Conservation (phyloP, 768 basidiomycete genomes). For the Amanita pallidorosea region DNA sequence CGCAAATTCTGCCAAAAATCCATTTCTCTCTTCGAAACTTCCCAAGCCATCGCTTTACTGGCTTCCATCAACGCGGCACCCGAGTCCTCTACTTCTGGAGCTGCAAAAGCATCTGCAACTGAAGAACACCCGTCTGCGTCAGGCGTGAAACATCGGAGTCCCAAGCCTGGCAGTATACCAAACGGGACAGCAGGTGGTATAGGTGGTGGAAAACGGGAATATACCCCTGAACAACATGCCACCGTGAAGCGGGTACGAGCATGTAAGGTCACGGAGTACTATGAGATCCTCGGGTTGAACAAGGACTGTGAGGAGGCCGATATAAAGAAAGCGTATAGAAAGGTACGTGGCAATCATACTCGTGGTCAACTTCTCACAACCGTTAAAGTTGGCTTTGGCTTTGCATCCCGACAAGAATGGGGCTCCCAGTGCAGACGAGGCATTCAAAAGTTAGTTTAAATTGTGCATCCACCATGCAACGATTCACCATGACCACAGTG, state of each 20-base stretch:
- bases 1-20: slow-evolving; percentile 88
- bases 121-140: slow-evolving; percentile 70
- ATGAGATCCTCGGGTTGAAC: slow-evolving; percentile 78
- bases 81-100: slow-evolving; percentile 29
- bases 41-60: slow-evolving; percentile 62
- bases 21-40: slow-evolving; percentile 68
- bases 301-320: slow-evolving; percentile 76
- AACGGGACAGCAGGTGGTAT: slow-evolving; percentile 51
- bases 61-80: slow-evolving; percentile 46
- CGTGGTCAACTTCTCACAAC: background rate
- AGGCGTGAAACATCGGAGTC: slow-evolving; percentile 55
- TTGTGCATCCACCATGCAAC: slow-evolving; percentile 5
- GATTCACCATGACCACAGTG: slow-evolving; percentile 39
- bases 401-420: slow-evolving; percentile 92
- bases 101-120: slow-evolving; percentile 24
- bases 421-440: slow-evolving; percentile 96
- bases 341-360: slow-evolving; percentile 36
- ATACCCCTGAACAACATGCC: slow-evolving; percentile 71
- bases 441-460: slow-evolving; percentile 77
- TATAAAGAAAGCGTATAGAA: slow-evolving; percentile 92
- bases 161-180: slow-evolving; percentile 15
- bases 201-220: slow-evolving; percentile 69
- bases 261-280: slow-evolving; percentile 88
- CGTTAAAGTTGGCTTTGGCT: slow-evolving; percentile 66
- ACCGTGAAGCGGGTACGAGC: slow-evolving; percentile 78